Evolutionary conservation across 2,329 filamentous ascomycete genomes (phyloP).

Genomic region (Paramyrothecium sp.): DNA sequence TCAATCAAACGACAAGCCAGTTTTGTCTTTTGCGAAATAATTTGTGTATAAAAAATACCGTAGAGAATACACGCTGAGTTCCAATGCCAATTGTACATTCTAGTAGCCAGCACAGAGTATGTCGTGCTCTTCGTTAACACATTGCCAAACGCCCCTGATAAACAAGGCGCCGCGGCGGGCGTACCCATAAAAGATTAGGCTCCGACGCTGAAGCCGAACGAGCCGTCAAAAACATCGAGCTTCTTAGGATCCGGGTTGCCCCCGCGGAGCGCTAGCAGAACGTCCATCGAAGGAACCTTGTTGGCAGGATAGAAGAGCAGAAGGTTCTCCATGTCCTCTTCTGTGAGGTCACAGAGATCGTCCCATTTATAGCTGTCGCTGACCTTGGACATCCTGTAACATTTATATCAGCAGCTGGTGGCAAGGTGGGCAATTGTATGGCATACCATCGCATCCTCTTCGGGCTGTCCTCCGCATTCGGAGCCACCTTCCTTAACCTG

Average conservation of each 20-base stretch:
- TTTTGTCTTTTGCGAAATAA: too few relatives aligned
- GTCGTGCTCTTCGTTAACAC: not conserved
- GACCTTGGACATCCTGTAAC: slow-evolving; percentile 79
- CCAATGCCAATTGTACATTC: not conserved
- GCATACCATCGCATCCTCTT: slow-evolving; percentile 87
- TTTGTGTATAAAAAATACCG: not conserved
- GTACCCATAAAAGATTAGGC: slow-evolving; percentile 15
- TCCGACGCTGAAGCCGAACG: slow-evolving; percentile 58
- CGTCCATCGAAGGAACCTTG: slow-evolving; percentile 54
- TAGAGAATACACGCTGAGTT: not conserved
- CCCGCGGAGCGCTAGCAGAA: slow-evolving; percentile 53
- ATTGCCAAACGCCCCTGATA: not conserved
- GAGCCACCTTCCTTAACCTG: slow-evolving; percentile 76
- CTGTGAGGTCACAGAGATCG: slow-evolving; percentile 78
- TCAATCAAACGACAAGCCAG: too few relatives aligned
- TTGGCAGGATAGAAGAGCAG: slow-evolving; percentile 67
- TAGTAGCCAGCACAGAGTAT: not conserved
- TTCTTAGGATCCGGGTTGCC: slow-evolving; percentile 38
- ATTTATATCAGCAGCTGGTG: not conserved
- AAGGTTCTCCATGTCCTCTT: slow-evolving; percentile 82
- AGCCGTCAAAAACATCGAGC: slow-evolving; percentile 57
- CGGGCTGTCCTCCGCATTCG: slow-evolving; percentile 68
- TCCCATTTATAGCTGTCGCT: slow-evolving; percentile 85
- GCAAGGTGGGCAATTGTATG: slow-evolving; percentile 10
- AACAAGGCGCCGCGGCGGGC: not conserved